Base-by-base conservation (phyloP, 139 green algal species). In the Diplosphaera chodatii region DNA sequence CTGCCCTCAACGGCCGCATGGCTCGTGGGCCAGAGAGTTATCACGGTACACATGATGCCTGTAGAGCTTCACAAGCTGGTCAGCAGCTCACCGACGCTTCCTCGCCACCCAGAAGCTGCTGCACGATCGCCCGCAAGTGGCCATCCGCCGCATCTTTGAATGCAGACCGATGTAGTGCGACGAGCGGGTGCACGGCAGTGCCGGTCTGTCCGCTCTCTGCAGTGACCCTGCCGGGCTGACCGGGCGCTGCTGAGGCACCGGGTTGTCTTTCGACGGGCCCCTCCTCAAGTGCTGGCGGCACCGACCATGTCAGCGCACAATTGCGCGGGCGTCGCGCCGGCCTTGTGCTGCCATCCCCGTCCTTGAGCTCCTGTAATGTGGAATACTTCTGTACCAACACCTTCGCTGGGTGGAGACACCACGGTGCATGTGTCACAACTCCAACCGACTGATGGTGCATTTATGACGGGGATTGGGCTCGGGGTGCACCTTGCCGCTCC, bases 41-140 rank as follows among this genome's bases (percentile, higher is more conserved):
- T n/a, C n/a, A n/a, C n/a, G n/a, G n/a, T n/a, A n/a, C n/a, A n/a
- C n/a, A n/a, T n/a, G n/a, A n/a, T n/a, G n/a, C n/a, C n/a, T n/a
- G n/a, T n/a, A n/a, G n/a, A n/a, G n/a, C n/a, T n/a, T n/a, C n/a
- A n/a, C n/a, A n/a, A n/a, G n/a, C n/a, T n/a, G n/a, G n/a, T n/a
- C n/a, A n/a, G n/a, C n/a, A n/a, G 48, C 48, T 59, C 48, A 59
- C 48, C 48, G 48, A 5, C 13, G 18, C 13, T 18, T 59, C 73
- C 77, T 92, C 78, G 18, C 68, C 77, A 27, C 33, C 5, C 68
- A 94, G 80, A 33, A 90, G 85, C 84, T 92, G 86, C 56, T 25
- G 32, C 28, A 89, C 82, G 27, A 93, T 55, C 0, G 76, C 74
- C 28, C 75, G 77, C 55, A 94, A 67, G 68, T 94, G 89, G 30